Evolutionary conservation across 768 basidiomycete genomes (phyloP), one percentile per base, ranked within the genome.

Genomic region (Boletus reticulatus): DNA sequence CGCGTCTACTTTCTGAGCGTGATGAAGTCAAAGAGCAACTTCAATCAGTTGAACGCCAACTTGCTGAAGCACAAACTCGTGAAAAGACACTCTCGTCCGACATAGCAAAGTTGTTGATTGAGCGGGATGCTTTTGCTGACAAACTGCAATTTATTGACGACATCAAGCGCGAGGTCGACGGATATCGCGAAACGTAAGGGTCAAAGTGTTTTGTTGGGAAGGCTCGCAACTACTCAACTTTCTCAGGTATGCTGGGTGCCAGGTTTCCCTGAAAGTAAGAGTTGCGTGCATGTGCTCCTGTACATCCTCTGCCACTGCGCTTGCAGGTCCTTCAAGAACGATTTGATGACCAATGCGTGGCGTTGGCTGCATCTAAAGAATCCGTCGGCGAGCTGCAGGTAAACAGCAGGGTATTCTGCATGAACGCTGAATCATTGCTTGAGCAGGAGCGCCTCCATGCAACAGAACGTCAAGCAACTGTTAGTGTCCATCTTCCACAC

Each of bases 281-380:
- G 8, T 52, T 19, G 17, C 17, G 11, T 43, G 13, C 41, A n/a
- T 19, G 20, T 46, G 9, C 19, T 14, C 7, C 19, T 11, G 32
- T 1, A n/a, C 27, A 19, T 50, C 46, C 19, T 31, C 53, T 53
- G 10, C 31, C 41, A 56, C 4, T 13, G 24, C n/a, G 2, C 31
- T 36, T 43, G 19, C 56, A 83, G 78, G 67, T 76, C 37, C 71
- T 84, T 16, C 80, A 86, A 62, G 84, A 87, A 51, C 78, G 84
- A 24, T 81, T 80, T 50, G 84, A 87, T 13, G 78, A 83, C 16
- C 84, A 85, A 58, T 66, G 76, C 1, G 70, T 80, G 7, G 80
- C 82, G 2, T 67, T 84, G 45, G 75, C 77, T 24, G 67, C 84
- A 22, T 76, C 80, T 8, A 83, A 82, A 60, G 84, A 87, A 56